phyloP scores from a whole-genome alignment of 108 stramenopile genomes.

The Nannochloropsis salina region DNA sequence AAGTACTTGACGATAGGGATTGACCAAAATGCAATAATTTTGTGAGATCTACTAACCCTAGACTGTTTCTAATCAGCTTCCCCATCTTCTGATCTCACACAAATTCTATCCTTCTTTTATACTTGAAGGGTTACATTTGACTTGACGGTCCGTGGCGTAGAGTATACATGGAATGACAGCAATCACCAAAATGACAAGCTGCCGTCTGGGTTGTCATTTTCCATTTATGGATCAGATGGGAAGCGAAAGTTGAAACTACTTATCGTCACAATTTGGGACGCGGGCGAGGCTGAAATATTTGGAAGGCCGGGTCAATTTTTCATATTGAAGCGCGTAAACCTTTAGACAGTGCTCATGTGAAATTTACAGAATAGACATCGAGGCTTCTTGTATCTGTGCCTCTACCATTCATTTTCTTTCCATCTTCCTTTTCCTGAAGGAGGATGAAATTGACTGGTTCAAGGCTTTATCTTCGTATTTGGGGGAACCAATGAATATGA shows the following conservation, averaged over 20 bases:
- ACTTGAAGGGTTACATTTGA: background rate
- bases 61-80: background rate
- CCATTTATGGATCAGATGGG: background rate
- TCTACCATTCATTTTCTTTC: background rate
- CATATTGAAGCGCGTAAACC: too few relatives aligned
- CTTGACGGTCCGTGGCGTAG: background rate
- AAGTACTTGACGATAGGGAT: too few relatives aligned
- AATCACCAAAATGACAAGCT: background rate
- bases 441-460: background rate
- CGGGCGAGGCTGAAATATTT: background rate
- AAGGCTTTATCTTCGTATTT: background rate
- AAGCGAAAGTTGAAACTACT: background rate
- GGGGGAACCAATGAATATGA: background rate
- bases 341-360: background rate
- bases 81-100: background rate
- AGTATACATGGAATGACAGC: background rate
- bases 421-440: background rate
- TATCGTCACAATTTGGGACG: background rate
- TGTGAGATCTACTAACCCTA: background rate
- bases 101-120: background rate
- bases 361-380: background rate
- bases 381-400: background rate
- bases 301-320: too few relatives aligned
- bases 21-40: background rate
- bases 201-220: background rate